Base-by-base conservation (phyloP, 176 grass and related monocot genomes). In the Cenchrus purpureus region DNA sequence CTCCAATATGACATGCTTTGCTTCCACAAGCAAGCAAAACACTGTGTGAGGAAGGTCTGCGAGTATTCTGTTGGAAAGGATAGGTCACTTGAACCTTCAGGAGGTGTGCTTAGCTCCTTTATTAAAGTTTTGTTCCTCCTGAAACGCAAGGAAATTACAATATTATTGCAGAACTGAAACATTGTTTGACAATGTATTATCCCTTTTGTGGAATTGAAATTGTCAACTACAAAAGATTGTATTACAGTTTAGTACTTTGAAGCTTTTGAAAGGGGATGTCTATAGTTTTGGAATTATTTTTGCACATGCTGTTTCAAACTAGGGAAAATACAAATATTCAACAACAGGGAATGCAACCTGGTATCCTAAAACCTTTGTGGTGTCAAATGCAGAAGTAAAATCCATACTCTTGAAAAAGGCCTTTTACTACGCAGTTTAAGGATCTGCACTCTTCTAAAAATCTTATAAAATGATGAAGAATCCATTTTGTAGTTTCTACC, bases 1-100 rank as follows among this genome's bases (percentile, higher is more conserved):
- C 94, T 92, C 94, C 94, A 97, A 56, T 94, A 97, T 68, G 94
- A 97, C 68, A 92, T 71, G 16, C 87, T 87, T 82, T 94, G 92
- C 69, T 97, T 97, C 94, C 92, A 97, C 31, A 97, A 73, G 86
- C 94, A 97, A 78, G 94, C 94, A 7, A 80, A 73, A 80, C 90
- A 94, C 68, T 97, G 94, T 82, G 71, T 85, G 31, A 90, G n/a
- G 86, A 97, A 94, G 10, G 81, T 66, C 54, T 89, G 94, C 1
- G 94, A 89, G 58, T 92, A 97, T 68, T 92, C 61, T 0, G 94
- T 92, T 34, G 94, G 90, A 73, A 97, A 97, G 57, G 91, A 82
- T 65, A 94, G 58, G 61, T 94, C 92, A 45, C 64, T 94, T 82
- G 94, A 97, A 79, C 86, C 86, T 53, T 89, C 74, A 49, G 87